phyloP scores from a whole-genome alignment of 2,329 filamentous ascomycete species.

The Intubia oerlemansii region DNA sequence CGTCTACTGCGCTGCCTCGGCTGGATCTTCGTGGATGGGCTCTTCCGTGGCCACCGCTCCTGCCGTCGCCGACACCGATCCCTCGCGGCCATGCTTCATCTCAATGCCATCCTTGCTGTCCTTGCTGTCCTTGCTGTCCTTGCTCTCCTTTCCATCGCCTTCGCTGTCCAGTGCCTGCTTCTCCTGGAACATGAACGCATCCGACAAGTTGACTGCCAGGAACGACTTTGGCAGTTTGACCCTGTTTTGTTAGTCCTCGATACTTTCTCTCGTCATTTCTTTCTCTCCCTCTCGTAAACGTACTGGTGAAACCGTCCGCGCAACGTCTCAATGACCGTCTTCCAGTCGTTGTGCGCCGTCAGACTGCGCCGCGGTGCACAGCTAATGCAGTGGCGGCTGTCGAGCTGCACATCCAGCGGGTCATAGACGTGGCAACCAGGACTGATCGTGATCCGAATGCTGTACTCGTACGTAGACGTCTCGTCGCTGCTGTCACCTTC shows the following conservation, averaged over 20 bases:
- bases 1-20: no score
- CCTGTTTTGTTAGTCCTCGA: no score
- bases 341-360: constrained; percentile 86
- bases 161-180: constrained; percentile 26
- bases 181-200: constrained; percentile 39
- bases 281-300: no score
- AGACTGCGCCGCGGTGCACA: constrained; percentile 78
- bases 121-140: constrained; percentile 15
- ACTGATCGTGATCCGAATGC: constrained; percentile 86
- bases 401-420: constrained; percentile 85
- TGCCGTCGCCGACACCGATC: neutral
- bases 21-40: no score
- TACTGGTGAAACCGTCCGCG: constrained; percentile 84
- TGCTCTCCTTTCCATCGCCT: no score
- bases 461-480: constrained; percentile 57
- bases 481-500: constrained; percentile 26
- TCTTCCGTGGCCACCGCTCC: no score
- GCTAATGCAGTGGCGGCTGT: constrained; percentile 90
- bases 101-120: constrained; percentile 4
- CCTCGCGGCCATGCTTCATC: constrained; percentile 1
- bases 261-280: no score
- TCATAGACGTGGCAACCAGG: constrained; percentile 95
- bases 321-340: constrained; percentile 86
- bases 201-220: constrained; percentile 40
- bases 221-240: constrained; percentile 47